Base-by-base conservation (phyloP, 176 grass and related monocot species). In the Saccharum spontaneum region DNA sequence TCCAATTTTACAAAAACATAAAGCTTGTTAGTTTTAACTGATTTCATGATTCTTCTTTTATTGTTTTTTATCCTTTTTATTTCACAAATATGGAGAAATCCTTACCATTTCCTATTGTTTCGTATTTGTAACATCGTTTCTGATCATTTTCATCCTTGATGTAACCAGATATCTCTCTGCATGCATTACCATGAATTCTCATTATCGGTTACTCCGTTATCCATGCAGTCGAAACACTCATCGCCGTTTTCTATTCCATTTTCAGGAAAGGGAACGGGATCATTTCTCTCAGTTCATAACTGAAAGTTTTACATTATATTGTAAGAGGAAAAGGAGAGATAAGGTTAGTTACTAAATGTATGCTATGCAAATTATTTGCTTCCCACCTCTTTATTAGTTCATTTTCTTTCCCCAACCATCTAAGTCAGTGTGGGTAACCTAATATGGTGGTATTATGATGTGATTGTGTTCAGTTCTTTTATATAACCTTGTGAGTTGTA, bases 281-380 rank as follows among this genome's bases (percentile, higher is more conserved):
- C 97, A 99, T 94, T 99, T 99, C 72, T 97, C 94, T 67, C 88
- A 97, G 81, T 99, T 99, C 63, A 94, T 99, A 71, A 99, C 87
- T 24, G 97, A 99, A 94, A 76, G 94, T 52, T 99, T 99, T 87
- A 92, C 87, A 33, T 92, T 87, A 73, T 99, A 99, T 77, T 99
- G 94, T 85, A 99, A 89, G 79, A 94, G 97, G 87, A 99, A 99
- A 92, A 97, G 97, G 87, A 90, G 90, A 86, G 97, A 99, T 80
- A 99, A 99, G 97, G 97, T 99, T 86, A 70, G 61, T 69, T 71
- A 36, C 84, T 83, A 60, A 45, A 76, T 73, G 65, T n/a, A 69
- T 90, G 60, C 69, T 66, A 82, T 36, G 24, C 43, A 78, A 65
- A 44, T 57, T 7, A 78, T 69, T 81, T 23, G n/a, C 49, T 69